Conservation (phyloP, 257 asterid genomes). For the Lithospermum erythrorhizon region DNA sequence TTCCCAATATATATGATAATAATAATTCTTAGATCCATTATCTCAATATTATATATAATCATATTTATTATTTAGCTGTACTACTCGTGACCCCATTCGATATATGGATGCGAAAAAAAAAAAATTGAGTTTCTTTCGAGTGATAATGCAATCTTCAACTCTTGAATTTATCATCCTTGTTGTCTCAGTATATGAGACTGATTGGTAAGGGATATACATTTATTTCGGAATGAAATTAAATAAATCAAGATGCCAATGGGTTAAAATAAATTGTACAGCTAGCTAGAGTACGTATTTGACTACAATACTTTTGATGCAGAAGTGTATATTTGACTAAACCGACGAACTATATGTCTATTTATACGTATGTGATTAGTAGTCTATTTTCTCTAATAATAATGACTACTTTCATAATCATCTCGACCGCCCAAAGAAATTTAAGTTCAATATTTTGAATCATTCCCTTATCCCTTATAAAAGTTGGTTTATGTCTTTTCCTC, state of each 20-base stretch:
- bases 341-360: conserved; percentile 21
- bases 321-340: conserved; percentile 21
- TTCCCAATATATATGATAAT: no score
- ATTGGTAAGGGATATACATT: not conserved
- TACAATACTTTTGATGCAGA: not conserved
- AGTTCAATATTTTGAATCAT: conserved; percentile 12
- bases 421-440: conserved; percentile 52
- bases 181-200: not conserved
- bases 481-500: conserved; percentile 20
- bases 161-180: not conserved
- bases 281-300: conserved; percentile 18
- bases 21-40: no score
- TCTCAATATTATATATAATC: no score
- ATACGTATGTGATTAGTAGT: conserved; percentile 5
- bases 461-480: conserved; percentile 12
- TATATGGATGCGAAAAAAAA: no score
- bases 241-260: conserved; percentile 19
- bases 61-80: no score
- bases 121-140: no score
- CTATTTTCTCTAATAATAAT: not conserved
- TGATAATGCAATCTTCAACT: not conserved
- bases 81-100: no score
- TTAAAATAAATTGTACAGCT: conserved; percentile 14
- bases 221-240: no score
- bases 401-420: conserved; percentile 1